Base-by-base conservation (phyloP, 352 stramenopile genomes). In the Globisporangium orthogonon region DNA sequence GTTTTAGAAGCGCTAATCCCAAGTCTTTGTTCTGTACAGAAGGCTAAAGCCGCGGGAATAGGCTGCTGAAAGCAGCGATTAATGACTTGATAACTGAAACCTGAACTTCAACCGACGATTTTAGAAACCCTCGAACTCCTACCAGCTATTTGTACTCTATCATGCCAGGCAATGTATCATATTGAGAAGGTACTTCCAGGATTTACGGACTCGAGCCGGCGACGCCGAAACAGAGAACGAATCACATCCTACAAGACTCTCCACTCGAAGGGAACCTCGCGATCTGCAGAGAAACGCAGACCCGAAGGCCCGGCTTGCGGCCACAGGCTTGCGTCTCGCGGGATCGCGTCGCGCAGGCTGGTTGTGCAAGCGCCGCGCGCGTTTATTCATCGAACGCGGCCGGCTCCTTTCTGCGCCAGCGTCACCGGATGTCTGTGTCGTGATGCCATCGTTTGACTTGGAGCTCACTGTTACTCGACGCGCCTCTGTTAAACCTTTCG, bases 231-330 rank as follows among this genome's bases (percentile, higher is more conserved):
- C n/a, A n/a, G n/a, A 37, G 13, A 17, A 28, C 45, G 1, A 49
- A 18, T n/a, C n/a, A n/a, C n/a, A n/a, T n/a, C n/a, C n/a, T n/a
- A n/a, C n/a, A n/a, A 56, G 51, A 23, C 14, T 30, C 17, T 29
- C 2, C 4, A 7, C 7, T 13, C 50, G 14, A 18, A 0, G 35
- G 35, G 35, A 55, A n/a, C 33, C 2, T 29, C 10, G 3, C 23
- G 31, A 49, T 57, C 28, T 50, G 28, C 29, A 57, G 52, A 57
- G 52, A 57, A 57, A 57, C 52, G 52, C 39, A 44, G 31, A 18
- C 50, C n/a, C 11, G 11, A 3, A 14, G 7, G 35, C 1, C 1
- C 33, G 5, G 33, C 33, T 37, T 7, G 33, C 33, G 33, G 33
- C 33, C 33, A 7, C 33, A 45, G 6, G 23, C n/a, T 56, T 56